Evolutionary conservation across 1,284 basidiomycete species (phyloP), one percentile per base, ranked within the genome.

Genomic region (Boletus smithii): DNA sequence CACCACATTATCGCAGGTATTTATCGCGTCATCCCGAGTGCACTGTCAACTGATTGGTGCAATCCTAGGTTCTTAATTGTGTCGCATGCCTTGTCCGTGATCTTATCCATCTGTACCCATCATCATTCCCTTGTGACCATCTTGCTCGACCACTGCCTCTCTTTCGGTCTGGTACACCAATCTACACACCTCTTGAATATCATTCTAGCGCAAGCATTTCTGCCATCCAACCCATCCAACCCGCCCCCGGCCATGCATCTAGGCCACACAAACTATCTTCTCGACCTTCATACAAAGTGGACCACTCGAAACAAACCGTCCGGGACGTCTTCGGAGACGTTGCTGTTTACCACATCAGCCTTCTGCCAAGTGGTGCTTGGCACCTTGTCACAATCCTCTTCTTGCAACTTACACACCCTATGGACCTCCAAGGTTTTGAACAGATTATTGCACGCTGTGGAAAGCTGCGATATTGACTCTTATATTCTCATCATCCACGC

Each of bases 71-170:
- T 66, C 54, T 67, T 75, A 14, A 50, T 82, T 18, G 54, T 75
- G 3, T 72, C 79, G 0, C 79, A 83, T 54, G 75, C 78, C 4
- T 60, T 81, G 7, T 67, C 66, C 18, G 58, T 79, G 35, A 67
- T 80, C 18, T 59, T 82, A 22, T 62, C 63, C 22, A 63, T 62
- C 5, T 79, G 75, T 49, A 65, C 70, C 5, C 71, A 65, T 39
- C 65, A 78, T 51, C 69, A 74, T 23, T 73, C 74, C 9, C 68
- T 83, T 11, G 56, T 79, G 23, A 67, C 57, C 16, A 61, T 69
- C 32, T 67, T 84, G 1, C 69, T 83, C 0, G 75, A 80, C 27
- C 62, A 76, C 10, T 69, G 72, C 37, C 58, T 79, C 18, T 56
- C 66, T 14, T 69, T 73, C 45, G 54, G 62, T 32, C 65, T 81